Conservation (phyloP, 2,329 filamentous ascomycete genomes). For the Talaromyces sp. region DNA sequence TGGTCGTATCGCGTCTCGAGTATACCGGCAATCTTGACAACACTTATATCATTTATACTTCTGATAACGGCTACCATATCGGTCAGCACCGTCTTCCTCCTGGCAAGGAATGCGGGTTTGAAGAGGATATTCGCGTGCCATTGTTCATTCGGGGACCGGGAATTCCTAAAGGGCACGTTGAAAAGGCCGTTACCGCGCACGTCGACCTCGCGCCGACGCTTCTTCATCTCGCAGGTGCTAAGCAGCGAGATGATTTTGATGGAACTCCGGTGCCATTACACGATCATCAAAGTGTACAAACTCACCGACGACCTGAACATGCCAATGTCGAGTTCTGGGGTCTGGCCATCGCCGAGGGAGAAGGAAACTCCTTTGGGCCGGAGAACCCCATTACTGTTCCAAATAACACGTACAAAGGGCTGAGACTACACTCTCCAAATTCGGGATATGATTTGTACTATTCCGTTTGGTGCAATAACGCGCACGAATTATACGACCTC, state of each 20-base stretch:
- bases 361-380: constrained; percentile 9
- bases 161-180: constrained; percentile 39
- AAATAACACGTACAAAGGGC: constrained; percentile 39
- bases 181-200: constrained; percentile 54
- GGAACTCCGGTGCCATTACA: constrained; percentile 48
- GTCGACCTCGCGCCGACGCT: constrained; percentile 62
- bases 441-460: constrained; percentile 35
- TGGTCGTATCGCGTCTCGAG: constrained; percentile 39
- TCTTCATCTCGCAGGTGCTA: constrained; percentile 40
- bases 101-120: constrained; percentile 56
- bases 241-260: constrained; percentile 51
- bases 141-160: constrained; percentile 58
- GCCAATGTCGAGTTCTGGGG: constrained; percentile 59
- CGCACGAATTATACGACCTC: constrained; percentile 39
- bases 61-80: constrained; percentile 59
- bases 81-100: constrained; percentile 56
- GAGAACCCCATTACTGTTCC: constrained; percentile 16
- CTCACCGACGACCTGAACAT: constrained; percentile 45
- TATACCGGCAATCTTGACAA: constrained; percentile 43
- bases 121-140: constrained; percentile 58
- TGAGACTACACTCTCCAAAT: constrained; percentile 17
- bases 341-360: constrained; percentile 24
- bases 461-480: constrained; percentile 38
- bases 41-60: constrained; percentile 59
- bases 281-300: constrained; percentile 16